These are phyloP conservation scores for Puccinia polysora DNA, from an alignment of 1,284 basidiomycete species.

Conservation along the genomic window DNA sequence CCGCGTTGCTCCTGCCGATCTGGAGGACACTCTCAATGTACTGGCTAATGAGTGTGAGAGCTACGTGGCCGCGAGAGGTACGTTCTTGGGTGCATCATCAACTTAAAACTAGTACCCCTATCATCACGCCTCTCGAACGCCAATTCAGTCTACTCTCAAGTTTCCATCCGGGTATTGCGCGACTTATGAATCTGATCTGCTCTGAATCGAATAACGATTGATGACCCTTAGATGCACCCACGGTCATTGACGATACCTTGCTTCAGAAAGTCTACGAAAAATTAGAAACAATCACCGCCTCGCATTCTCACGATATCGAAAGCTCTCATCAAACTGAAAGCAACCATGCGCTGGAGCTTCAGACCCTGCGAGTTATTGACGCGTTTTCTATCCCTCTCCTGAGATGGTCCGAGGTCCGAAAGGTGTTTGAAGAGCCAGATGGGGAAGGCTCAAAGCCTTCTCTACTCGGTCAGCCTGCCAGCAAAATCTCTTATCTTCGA, in stretches of 20 bases:
- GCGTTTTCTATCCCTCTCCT: conserved; percentile 34
- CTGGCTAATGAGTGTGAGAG: conserved; percentile 33
- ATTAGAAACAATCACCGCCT: neutral
- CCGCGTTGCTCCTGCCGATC: conserved; percentile 28
- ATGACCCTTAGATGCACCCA: conserved; percentile 3
- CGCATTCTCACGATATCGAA: conserved; percentile 4
- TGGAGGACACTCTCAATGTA: conserved; percentile 38
- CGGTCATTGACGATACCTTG: conserved; percentile 29
- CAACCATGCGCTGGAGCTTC: conserved; percentile 1
- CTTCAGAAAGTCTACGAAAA: conserved; percentile 35
- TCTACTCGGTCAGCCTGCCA: conserved; percentile 21
- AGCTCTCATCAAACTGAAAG: conserved; percentile 9
- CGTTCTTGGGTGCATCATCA: neutral
- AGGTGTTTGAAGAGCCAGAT: conserved; percentile 16
- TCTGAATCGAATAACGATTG: no score
- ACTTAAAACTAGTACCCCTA: no score
- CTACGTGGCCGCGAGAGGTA: conserved; percentile 13
- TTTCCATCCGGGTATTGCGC: no score
- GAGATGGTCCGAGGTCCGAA: conserved; percentile 33
- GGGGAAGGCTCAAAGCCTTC: conserved; percentile 25
- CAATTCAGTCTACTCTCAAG: no score
- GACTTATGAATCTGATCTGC: neutral
- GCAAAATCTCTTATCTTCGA: conserved; percentile 31
- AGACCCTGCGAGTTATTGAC: conserved; percentile 31
- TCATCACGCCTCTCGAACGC: no score